Conservation (phyloP, 164 flowering plant genomes). For the Annona cherimola region DNA sequence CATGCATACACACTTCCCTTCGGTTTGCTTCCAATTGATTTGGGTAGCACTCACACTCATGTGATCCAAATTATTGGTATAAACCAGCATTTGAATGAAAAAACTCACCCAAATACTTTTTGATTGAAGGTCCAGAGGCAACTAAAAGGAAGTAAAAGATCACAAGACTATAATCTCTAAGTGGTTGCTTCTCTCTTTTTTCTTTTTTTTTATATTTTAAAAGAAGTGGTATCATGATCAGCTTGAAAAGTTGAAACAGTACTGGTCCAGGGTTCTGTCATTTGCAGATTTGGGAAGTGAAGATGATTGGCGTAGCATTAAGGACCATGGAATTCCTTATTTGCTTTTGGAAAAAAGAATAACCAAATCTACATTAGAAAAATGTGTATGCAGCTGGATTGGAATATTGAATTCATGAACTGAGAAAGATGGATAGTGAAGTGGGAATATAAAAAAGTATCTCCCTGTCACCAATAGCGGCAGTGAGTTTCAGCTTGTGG, state of each 20-base stretch:
- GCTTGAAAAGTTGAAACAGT: background rate
- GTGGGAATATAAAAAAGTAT: background rate
- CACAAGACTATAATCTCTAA: background rate
- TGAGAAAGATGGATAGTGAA: background rate
- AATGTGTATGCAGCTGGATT: background rate
- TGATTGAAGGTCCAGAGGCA: background rate
- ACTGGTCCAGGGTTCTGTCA: too few relatives aligned
- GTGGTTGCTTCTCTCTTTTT: too few relatives aligned
- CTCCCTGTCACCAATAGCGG: background rate
- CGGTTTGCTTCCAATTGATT: too few relatives aligned
- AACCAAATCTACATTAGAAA: background rate
- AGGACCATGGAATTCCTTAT: background rate
- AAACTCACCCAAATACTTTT: background rate
- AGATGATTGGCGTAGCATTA: background rate
- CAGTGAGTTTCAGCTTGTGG: slow-evolving; percentile 4
- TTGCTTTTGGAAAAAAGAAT: background rate
- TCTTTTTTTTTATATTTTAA: background rate
- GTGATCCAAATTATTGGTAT: background rate
- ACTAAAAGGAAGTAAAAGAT: background rate
- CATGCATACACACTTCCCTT: too few relatives aligned
- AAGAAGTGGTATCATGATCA: background rate
- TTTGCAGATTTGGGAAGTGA: too few relatives aligned
- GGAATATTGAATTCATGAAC: background rate
- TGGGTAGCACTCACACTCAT: background rate
- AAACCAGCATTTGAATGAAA: background rate